Conservation (phyloP, 306 rosid genomes). For the Cucurbita maxima region DNA sequence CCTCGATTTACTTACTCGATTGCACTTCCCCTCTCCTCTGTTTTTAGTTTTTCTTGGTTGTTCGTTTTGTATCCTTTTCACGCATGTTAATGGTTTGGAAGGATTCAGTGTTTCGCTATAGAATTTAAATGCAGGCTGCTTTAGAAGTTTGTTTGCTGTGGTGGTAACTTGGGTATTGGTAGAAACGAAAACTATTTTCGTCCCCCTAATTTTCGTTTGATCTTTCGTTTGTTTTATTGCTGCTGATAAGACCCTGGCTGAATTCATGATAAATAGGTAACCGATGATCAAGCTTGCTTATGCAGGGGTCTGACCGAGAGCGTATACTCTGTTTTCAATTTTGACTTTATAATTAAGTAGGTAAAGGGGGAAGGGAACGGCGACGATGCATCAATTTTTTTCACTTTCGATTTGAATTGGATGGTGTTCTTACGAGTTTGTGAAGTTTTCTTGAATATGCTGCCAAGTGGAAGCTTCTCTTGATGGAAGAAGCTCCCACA, state of each 20-base stretch:
- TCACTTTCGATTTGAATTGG: background rate
- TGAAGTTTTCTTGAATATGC: background rate
- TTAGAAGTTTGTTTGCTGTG: background rate
- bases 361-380: background rate
- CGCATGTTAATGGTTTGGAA: background rate
- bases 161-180: background rate
- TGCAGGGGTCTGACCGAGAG: background rate
- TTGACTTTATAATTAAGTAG: background rate
- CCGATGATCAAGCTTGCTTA: background rate
- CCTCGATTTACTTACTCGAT: background rate
- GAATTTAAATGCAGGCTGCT: background rate
- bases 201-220: background rate
- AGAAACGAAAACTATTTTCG: background rate
- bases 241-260: background rate
- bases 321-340: background rate
- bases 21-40: constrained; percentile 10
- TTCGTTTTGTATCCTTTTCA: background rate
- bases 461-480: background rate
- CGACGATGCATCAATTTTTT: background rate
- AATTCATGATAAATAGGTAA: background rate
- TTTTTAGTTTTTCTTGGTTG: background rate
- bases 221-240: background rate
- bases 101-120: background rate
- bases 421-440: background rate
- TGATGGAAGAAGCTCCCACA: background rate